Evolutionary conservation across 768 basidiomycete species (phyloP), one percentile per base, ranked within the genome.

Genomic region (Suillus weaverae): DNA sequence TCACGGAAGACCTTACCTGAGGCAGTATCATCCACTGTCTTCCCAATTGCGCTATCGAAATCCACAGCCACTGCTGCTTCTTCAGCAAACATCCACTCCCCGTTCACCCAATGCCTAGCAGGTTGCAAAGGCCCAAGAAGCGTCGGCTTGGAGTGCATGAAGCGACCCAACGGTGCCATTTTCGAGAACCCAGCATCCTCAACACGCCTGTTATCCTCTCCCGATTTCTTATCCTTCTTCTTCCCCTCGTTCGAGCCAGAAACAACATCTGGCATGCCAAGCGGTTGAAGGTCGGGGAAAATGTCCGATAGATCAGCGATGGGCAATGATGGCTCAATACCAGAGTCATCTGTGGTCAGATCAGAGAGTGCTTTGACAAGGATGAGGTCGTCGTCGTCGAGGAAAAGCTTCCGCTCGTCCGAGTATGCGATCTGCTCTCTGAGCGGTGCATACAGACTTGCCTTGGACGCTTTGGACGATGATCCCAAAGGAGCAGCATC

Each of bases 71-170:
- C 77, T 41, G 79, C 69, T 6, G 72, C 74, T 59, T 90, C 88
- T 65, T 92, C 90, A 39, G 89, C 79, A 66, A 85, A 81, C 33
- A 84, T 71, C 88, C 90, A 92, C 46, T 78, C 78, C 1, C 84
- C 90, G 55, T 86, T 80, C 66, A 83, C 85, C 81, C 88, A 89
- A 67, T 89, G 88, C 71, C 84, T 89, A 6, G 91, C 85, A 7
- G 97, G 97, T 67, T 94, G 84, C 41, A 99, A 78, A 54, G 95
- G 85, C 11, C 94, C 89, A 39, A 98, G 81, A 33, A 99, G 83
- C 2, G 94, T 90, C 2, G 95, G 94, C 73, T 91, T 92, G 41
- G 83, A 79, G 62, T 86, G 81, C 89, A 97, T 92, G 73, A 97
- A 89, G 64, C 84, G 81, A 32, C 88, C 89, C 53, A 88, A 83